Percentiles rank a stretch among this genome's conserved stretches.
These are phyloP conservation scores for Cryptococcus jaspeensis DNA, from an alignment of 1,284 basidiomycete genomes.

Conservation along the genomic window DNA sequence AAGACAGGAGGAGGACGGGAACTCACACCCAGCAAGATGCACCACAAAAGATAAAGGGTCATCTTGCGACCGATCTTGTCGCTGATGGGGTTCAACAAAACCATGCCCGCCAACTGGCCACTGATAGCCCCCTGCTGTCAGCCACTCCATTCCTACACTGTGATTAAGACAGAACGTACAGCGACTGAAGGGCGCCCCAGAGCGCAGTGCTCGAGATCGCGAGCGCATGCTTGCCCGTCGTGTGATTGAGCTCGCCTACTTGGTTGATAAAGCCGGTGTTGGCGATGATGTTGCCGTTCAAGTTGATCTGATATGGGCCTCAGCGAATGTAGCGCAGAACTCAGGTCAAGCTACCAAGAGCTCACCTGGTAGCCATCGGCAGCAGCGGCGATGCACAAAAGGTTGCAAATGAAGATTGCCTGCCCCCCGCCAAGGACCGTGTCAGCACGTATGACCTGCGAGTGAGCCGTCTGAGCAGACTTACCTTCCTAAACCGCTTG, in stretches of 20 bases:
- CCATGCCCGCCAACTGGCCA: conserved; percentile 20
- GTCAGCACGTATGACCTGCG: background rate
- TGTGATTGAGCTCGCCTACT: conserved; percentile 4
- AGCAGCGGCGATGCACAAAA: conserved; percentile 20
- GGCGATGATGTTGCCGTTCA: conserved; percentile 22
- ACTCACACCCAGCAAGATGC: conserved; percentile 15
- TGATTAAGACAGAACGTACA: conserved; percentile 1
- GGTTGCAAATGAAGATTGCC: conserved; percentile 14
- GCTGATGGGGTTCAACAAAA: conserved; percentile 9
- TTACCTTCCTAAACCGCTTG: conserved; percentile 17
- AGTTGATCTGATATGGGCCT: conserved; percentile 6
- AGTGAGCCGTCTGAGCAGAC: background rate
- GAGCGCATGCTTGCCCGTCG: conserved; percentile 7
- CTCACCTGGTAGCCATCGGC: conserved; percentile 23
- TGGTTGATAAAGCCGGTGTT: conserved; percentile 17
- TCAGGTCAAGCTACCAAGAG: background rate
- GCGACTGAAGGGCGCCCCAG: conserved; percentile 17
- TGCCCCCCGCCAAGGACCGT: too few relatives aligned
- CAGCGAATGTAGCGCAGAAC: background rate
- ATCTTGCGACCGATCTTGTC: conserved; percentile 18
- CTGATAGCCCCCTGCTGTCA: too few relatives aligned
- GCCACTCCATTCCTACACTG: background rate
- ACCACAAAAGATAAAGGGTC: conserved; percentile 16
- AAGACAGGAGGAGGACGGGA: background rate
- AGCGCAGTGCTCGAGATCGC: conserved; percentile 6